These are phyloP conservation scores for Gnomoniopsis sp. DNA, from an alignment of 2,329 filamentous ascomycete genomes.

Conservation along the genomic window DNA sequence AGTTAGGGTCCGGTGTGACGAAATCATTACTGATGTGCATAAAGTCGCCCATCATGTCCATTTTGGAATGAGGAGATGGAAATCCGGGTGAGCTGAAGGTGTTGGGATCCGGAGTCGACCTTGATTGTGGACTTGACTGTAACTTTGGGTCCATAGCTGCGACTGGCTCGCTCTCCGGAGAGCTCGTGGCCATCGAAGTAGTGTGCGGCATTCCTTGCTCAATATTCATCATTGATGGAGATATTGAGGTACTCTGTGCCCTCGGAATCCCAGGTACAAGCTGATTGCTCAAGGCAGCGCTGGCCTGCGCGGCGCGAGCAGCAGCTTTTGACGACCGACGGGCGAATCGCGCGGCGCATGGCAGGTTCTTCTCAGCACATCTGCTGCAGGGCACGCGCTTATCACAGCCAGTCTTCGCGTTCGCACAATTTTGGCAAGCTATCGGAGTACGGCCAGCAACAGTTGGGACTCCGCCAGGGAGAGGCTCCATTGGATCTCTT, in stretches of 20 bases:
- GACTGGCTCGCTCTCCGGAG: constrained; percentile 27
- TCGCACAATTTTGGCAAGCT: constrained; percentile 47
- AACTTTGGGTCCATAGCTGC: constrained; percentile 31
- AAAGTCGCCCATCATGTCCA: constrained; percentile 40
- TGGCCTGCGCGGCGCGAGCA: constrained; percentile 39
- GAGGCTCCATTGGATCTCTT: constrained; percentile 42
- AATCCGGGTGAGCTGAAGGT: constrained; percentile 33
- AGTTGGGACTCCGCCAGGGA: constrained; percentile 39
- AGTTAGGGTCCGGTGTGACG: constrained; percentile 32
- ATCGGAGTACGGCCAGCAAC: constrained; percentile 42
- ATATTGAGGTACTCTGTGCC: constrained; percentile 25
- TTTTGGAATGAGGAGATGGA: constrained; percentile 33
- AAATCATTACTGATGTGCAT: constrained; percentile 36
- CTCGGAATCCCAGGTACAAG: constrained; percentile 22
- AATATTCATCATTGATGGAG: constrained; percentile 36
- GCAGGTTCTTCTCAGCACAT: constrained; percentile 46
- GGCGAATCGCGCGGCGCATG: constrained; percentile 46
- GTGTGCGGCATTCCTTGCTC: constrained; percentile 26
- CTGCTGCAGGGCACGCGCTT: constrained; percentile 47
- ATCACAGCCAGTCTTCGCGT: constrained; percentile 49
- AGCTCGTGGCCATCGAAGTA: constrained; percentile 23
- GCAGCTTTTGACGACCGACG: constrained; percentile 48
- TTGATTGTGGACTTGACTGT: constrained; percentile 28
- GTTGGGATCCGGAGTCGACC: constrained; percentile 29
- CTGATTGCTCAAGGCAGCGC: constrained; percentile 29